Conservation (phyloP, 352 stramenopile genomes). For the Phytophthora cactorum region DNA sequence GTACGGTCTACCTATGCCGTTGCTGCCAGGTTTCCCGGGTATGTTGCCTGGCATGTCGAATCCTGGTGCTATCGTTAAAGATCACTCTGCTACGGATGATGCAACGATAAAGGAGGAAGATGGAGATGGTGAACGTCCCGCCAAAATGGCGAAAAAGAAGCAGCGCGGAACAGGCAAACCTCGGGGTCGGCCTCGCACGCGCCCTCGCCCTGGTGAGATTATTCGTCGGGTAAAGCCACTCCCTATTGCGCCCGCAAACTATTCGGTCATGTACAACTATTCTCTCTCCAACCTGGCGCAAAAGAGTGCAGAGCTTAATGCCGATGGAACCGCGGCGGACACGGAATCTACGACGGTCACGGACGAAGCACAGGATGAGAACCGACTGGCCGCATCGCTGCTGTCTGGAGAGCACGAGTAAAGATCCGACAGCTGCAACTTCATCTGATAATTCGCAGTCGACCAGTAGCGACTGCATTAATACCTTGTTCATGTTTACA, state of each 20-base stretch:
- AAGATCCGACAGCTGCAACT: constrained; percentile 19
- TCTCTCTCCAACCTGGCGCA: constrained; percentile 58
- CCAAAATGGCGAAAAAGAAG: constrained; percentile 80
- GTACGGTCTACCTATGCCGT: constrained; percentile 61
- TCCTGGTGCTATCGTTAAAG: constrained; percentile 40
- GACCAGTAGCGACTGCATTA: constrained; percentile 16
- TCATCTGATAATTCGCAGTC: constrained; percentile 37
- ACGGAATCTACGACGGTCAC: constrained; percentile 15
- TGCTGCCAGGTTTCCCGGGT: constrained; percentile 52
- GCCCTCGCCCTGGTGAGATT: constrained; percentile 75
- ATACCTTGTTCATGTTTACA: constrained; percentile 17
- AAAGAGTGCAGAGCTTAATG: constrained; percentile 57
- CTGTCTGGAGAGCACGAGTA: constrained; percentile 67
- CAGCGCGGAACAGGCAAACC: constrained; percentile 72
- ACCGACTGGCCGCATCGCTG: constrained; percentile 48
- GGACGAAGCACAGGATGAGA: constrained; percentile 46
- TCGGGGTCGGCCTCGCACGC: constrained; percentile 71
- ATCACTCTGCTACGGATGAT: constrained; percentile 33
- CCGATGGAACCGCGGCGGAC: constrained; percentile 27
- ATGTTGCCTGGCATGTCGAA: constrained; percentile 41
- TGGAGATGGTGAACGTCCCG: constrained; percentile 24
- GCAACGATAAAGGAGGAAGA: constrained; percentile 39
- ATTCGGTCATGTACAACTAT: constrained; percentile 83
- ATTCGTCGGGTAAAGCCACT: constrained; percentile 75
- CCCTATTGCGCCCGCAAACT: constrained; percentile 76